Conservation (phyloP, 2,329 filamentous ascomycete genomes). For the Tothia fuscella region DNA sequence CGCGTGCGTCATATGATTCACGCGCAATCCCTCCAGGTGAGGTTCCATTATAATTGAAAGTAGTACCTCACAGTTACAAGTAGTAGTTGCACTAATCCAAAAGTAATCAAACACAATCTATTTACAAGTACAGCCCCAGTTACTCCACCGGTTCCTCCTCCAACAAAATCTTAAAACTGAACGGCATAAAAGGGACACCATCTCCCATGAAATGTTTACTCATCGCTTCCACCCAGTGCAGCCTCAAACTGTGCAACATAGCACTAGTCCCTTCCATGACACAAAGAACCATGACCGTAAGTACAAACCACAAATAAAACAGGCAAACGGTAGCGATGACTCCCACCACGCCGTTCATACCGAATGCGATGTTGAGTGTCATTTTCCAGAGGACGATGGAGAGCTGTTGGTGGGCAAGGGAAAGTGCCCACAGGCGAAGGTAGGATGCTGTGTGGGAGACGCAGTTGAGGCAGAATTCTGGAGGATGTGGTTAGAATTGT, state of each 20-base stretch:
- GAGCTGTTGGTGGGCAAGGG: slow-evolving; percentile 93
- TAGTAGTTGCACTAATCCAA: too few species aligned
- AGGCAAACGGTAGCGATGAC: slow-evolving; percentile 69
- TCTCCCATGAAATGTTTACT: slow-evolving; percentile 94
- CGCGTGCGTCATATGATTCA: too few species aligned
- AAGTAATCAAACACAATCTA: too few species aligned
- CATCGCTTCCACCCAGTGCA: slow-evolving; percentile 97
- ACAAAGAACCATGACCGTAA: slow-evolving; percentile 70
- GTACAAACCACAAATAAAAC: slow-evolving; percentile 83
- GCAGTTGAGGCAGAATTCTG: slow-evolving; percentile 97
- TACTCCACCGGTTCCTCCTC: slow-evolving; percentile 56
- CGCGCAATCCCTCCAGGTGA: too few species aligned
- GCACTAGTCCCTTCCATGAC: slow-evolving; percentile 94
- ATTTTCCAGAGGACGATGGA: slow-evolving; percentile 93
- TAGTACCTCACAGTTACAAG: too few species aligned
- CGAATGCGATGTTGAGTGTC: slow-evolving; percentile 73
- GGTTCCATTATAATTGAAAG: too few species aligned
- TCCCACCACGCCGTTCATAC: slow-evolving; percentile 52
- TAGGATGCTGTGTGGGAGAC: slow-evolving; percentile 98
- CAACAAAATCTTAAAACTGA: slow-evolving; percentile 72
- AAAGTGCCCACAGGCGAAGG: slow-evolving; percentile 94
- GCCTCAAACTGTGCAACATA: slow-evolving; percentile 82
- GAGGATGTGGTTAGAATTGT: slow-evolving; percentile 20
- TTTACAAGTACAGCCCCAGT: not conserved
- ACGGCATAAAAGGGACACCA: slow-evolving; percentile 70